Conservation (phyloP, 1,284 basidiomycete genomes). For the Flammula alnicola region DNA sequence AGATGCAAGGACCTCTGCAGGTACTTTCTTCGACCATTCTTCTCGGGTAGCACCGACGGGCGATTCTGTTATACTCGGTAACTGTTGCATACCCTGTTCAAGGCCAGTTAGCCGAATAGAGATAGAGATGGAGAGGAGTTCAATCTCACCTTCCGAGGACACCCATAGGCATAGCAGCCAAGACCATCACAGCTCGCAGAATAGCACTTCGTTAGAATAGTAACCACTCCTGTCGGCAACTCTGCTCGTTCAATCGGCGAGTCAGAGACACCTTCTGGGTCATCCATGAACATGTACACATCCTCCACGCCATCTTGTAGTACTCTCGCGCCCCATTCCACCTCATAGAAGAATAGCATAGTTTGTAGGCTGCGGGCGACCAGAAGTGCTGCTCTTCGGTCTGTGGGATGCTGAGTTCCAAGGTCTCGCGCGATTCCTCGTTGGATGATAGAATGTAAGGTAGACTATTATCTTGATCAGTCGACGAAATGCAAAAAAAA, state of each 20-base stretch:
- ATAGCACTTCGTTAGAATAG: conserved; percentile 84
- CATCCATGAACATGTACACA: conserved; percentile 95
- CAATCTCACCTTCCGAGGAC: conserved; percentile 61
- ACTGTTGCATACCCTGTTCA: conserved; percentile 24
- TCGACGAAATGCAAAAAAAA: conserved; percentile 2
- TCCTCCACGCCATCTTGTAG: conserved; percentile 92
- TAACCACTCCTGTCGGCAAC: conserved; percentile 84
- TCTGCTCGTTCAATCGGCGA: conserved; percentile 69
- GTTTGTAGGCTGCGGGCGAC: conserved; percentile 90
- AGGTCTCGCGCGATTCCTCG: conserved; percentile 73
- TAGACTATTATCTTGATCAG: conserved; percentile 54
- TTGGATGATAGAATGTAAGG: conserved; percentile 81
- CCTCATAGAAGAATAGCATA: conserved; percentile 96
- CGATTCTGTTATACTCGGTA: conserved; percentile 27
- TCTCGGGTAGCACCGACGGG: conserved; percentile 40
- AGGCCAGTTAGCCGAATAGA: neutral
- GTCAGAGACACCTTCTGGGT: conserved; percentile 70
- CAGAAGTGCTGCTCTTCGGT: conserved; percentile 82
- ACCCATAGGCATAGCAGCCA: conserved; percentile 74
- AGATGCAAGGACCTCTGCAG: conserved; percentile 65
- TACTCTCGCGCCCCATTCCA: conserved; percentile 89
- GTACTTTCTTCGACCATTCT: conserved; percentile 80
- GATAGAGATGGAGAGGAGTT: neutral
- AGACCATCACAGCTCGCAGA: conserved; percentile 75
- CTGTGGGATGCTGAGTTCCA: conserved; percentile 61